Base-by-base conservation (phyloP, 2,329 filamentous ascomycete species). In the Sphaceloma murrayae region DNA sequence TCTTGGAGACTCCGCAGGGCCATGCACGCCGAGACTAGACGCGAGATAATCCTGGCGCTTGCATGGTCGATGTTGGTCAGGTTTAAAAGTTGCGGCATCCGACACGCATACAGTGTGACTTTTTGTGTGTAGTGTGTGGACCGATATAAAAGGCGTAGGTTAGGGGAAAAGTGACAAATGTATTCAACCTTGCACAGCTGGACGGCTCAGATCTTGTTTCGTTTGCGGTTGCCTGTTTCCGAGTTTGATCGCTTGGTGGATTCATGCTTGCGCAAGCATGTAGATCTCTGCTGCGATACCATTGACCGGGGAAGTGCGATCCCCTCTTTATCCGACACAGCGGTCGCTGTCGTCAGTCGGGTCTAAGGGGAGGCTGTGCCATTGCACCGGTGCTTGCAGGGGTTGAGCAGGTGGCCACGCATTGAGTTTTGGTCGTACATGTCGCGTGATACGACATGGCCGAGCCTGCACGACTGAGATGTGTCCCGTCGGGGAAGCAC, bases 391-490 rank as follows among this genome's bases (percentile, higher is more conserved):
- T 27, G 3, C 9, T 14, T 17, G 11, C 24, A 26, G 19, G 21
- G 34, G 11, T 8, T 27, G 13, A n/a, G 18, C 16, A 22, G 29
- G 3, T 39, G 34, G 34, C 4, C 18, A 11, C 9, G 16, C n/a
- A 36, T 17, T n/a, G 17, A 36, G 21, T 21, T 6, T 27, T 27
- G 24, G 24, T 39, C 11, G 34, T 11, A 14, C 34, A 27, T 39
- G 21, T 39, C 36, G 36, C 36, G 36, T 40, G 36, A 40, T 17
- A 30, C 22, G n/a, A 17, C 6, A 14, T 14, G 19, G n/a, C n/a
- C n/a, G n/a, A n/a, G n/a, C n/a, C n/a, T n/a, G n/a, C n/a, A n/a
- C n/a, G n/a, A n/a, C n/a, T n/a, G 22, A 26, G 19, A 40, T 39
- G n/a, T 17, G 31, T 11, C 31, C 31, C 31, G 31, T 14, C 31